Evolutionary conservation across 129 eudicot species (phyloP).

Genomic region (Tanacetum coccineum): DNA sequence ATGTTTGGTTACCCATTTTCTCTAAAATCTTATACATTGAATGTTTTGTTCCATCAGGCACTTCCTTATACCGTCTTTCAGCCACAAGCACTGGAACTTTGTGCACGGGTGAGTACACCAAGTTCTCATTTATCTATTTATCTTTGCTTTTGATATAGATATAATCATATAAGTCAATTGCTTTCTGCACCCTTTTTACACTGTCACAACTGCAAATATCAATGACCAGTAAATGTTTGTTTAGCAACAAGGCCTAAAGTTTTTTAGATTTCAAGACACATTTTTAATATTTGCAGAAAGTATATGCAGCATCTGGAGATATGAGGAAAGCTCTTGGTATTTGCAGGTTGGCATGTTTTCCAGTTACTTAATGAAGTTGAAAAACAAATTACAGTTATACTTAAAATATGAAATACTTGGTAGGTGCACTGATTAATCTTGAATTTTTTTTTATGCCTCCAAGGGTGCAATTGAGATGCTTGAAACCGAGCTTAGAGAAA

Average conservation of each 20-base stretch:
- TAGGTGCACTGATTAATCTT: slow-evolving; percentile 5
- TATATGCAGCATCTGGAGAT: slow-evolving; percentile 98
- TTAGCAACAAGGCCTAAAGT: no score
- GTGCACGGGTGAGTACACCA: slow-evolving; percentile 76
- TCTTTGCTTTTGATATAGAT: background rate
- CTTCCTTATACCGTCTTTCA: slow-evolving; percentile 76
- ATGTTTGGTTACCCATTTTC: background rate
- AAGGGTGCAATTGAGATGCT: slow-evolving; percentile 97
- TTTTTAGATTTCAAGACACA: background rate
- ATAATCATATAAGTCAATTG: no score
- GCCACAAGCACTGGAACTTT: slow-evolving; percentile 92
- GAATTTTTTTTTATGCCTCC: slow-evolving; percentile 13
- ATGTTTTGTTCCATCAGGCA: slow-evolving; percentile 44
- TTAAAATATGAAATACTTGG: background rate
- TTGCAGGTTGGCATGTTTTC: slow-evolving; percentile 63
- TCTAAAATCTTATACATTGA: slow-evolving; percentile 3
- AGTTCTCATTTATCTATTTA: slow-evolving; percentile 16
- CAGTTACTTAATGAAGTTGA: background rate
- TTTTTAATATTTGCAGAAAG: slow-evolving; percentile 58
- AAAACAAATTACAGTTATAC: background rate
- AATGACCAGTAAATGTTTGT: no score
- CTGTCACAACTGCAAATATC: no score
- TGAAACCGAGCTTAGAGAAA: slow-evolving; percentile 59
- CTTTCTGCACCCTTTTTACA: no score
- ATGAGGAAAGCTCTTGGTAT: slow-evolving; percentile 95